phyloP scores from a whole-genome alignment of 2,329 filamentous ascomycete species.

The Phyllosticta citriasiana region DNA sequence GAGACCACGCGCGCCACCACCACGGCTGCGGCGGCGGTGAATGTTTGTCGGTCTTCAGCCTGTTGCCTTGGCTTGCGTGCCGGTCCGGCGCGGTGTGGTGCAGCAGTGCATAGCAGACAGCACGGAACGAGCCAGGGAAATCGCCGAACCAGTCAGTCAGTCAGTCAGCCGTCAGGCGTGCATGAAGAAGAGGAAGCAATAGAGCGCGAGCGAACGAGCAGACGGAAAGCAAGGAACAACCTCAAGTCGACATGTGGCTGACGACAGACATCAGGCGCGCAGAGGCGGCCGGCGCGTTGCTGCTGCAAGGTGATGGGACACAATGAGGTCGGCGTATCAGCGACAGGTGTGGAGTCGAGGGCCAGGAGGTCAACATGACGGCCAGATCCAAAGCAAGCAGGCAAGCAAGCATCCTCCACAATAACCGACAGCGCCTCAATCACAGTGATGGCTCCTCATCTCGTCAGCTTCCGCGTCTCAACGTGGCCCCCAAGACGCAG shows the following conservation, averaged over 20 bases:
- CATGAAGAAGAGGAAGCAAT: neutral
- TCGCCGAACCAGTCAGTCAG: too few relatives aligned
- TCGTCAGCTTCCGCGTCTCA: neutral
- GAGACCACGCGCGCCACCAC: neutral
- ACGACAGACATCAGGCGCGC: neutral
- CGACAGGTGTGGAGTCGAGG: neutral
- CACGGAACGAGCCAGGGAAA: neutral
- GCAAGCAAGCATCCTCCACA: neutral
- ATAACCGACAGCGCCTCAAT: neutral
- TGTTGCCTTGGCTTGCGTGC: neutral
- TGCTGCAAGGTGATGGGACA: neutral
- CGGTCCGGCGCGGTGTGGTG: neutral
- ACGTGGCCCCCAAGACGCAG: neutral
- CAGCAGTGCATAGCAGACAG: neutral
- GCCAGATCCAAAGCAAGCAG: too few relatives aligned
- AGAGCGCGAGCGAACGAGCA: neutral
- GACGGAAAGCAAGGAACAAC: neutral
- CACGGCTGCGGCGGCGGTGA: neutral
- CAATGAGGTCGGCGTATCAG: neutral
- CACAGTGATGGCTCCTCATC: neutral
- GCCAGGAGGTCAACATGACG: neutral
- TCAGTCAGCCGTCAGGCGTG: neutral
- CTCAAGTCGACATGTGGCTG: neutral
- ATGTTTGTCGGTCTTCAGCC: neutral
- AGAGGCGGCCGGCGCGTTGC: neutral